These are phyloP conservation scores for Candida stauntonica DNA, from an alignment of 805 yeast genomes.

Conservation along the genomic window DNA sequence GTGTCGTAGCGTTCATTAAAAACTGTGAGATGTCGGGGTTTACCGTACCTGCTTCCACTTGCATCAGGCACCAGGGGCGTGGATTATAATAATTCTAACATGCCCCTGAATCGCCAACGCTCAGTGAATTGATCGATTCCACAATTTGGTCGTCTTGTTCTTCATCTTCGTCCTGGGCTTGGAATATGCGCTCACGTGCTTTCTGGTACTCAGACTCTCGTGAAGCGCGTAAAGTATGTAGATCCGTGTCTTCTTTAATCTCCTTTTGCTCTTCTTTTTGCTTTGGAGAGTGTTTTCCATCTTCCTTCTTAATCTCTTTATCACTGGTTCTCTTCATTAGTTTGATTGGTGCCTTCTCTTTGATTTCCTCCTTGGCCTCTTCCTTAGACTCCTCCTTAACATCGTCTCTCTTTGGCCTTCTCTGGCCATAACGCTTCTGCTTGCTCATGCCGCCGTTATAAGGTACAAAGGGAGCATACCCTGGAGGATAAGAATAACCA, in stretches of 20 bases:
- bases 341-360: conserved; percentile 12
- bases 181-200: conserved; percentile 36
- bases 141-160: conserved; percentile 15
- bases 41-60: too few species aligned
- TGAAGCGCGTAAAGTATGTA: conserved; percentile 34
- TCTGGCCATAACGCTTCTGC: not conserved
- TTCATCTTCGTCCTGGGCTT: conserved; percentile 27
- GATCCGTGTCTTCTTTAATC: conserved; percentile 7
- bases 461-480: too few species aligned
- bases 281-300: not conserved
- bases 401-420: not conserved
- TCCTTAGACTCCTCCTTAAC: not conserved
- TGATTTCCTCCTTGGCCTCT: not conserved
- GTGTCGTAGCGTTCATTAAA: too few species aligned
- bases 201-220: conserved; percentile 41
- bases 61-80: too few species aligned
- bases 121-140: conserved; percentile 7
- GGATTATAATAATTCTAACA: too few species aligned
- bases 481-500: too few species aligned
- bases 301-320: not conserved
- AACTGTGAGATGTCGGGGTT: too few species aligned
- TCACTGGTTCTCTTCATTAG: conserved; percentile 25
- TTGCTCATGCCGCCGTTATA: too few species aligned
- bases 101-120: not conserved
- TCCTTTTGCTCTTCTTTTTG: conserved; percentile 1